These are phyloP conservation scores for Acmispon strigosus DNA, from an alignment of 306 rosid species.

Conservation along the genomic window DNA sequence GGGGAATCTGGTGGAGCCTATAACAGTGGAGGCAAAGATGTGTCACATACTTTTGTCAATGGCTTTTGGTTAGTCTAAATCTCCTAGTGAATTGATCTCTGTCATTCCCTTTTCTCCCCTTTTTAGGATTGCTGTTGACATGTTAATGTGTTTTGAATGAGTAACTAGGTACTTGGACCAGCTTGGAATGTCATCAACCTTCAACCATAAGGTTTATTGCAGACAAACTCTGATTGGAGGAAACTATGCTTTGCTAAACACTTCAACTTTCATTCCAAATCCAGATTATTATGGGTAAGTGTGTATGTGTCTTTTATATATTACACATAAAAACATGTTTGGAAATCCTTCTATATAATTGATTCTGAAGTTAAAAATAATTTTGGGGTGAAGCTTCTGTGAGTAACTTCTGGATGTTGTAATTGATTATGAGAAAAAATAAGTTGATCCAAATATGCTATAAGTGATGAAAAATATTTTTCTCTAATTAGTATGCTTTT, in stretches of 20 bases:
- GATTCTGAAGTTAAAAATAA: no score
- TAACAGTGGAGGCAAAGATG: slow-evolving; percentile 41
- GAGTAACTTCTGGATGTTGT: no score
- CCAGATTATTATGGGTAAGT: slow-evolving; percentile 20
- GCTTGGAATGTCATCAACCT: slow-evolving; percentile 54
- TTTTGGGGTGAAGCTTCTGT: no score
- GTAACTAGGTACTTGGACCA: slow-evolving; percentile 57
- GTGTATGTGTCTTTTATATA: slow-evolving; percentile 25
- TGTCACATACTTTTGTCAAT: slow-evolving; percentile 50
- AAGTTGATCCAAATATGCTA: no score
- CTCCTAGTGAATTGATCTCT: neutral
- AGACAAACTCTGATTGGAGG: slow-evolving; percentile 67
- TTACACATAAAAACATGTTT: no score
- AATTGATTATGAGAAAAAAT: no score
- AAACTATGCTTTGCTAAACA: slow-evolving; percentile 52
- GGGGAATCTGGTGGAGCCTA: slow-evolving; percentile 46
- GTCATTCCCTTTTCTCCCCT: no score
- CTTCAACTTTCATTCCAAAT: slow-evolving; percentile 56
- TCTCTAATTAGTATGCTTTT: neutral
- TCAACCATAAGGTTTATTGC: slow-evolving; percentile 49
- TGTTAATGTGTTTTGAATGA: neutral
- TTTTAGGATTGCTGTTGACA: neutral
- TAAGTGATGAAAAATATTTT: no score
- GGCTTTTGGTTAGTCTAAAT: slow-evolving; percentile 47
- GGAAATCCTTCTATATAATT: no score